Conservation (phyloP, 306 rosid species). For the Aeschynomene evenia region DNA sequence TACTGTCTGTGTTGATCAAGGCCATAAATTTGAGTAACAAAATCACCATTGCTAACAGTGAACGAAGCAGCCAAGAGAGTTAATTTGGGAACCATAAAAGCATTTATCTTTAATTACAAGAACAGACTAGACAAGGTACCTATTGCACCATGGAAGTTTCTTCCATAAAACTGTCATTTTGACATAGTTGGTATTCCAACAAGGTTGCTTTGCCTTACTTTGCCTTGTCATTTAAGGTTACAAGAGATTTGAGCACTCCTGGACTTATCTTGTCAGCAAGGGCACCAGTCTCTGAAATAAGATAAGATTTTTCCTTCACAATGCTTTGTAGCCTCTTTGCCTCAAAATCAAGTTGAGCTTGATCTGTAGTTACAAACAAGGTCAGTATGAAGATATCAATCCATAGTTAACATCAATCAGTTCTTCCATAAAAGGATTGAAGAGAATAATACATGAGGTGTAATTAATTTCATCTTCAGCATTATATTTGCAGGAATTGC, state of each 20-base stretch:
- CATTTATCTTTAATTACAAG: not conserved
- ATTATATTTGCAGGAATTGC: conserved; percentile 5
- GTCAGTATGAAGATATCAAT: conserved; percentile 1
- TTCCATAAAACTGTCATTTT: conserved; percentile 4
- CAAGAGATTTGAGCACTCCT: conserved; percentile 64
- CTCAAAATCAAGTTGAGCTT: conserved; percentile 69
- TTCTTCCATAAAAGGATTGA: not conserved
- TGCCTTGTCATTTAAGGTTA: conserved; percentile 68
- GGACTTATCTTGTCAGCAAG: conserved; percentile 77
- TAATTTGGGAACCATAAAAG: not conserved
- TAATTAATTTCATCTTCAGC: conserved; percentile 4
- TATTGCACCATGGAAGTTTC: conserved; percentile 4
- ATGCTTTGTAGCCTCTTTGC: conserved; percentile 68
- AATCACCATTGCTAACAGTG: not conserved
- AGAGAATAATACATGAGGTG: not conserved
- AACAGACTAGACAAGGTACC: conserved; percentile 8
- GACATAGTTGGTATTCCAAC: not conserved
- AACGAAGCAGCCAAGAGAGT: not conserved
- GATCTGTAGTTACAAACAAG: conserved; percentile 53
- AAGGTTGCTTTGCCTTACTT: conserved; percentile 38
- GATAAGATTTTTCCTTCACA: conserved; percentile 76
- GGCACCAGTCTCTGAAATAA: conserved; percentile 76
- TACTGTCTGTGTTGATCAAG: not conserved
- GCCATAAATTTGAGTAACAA: not conserved
- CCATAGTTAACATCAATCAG: not conserved